Conservation (phyloP, 225 moss, liverwort and hornwort genomes). For the Pseudoscleropodium purum region DNA sequence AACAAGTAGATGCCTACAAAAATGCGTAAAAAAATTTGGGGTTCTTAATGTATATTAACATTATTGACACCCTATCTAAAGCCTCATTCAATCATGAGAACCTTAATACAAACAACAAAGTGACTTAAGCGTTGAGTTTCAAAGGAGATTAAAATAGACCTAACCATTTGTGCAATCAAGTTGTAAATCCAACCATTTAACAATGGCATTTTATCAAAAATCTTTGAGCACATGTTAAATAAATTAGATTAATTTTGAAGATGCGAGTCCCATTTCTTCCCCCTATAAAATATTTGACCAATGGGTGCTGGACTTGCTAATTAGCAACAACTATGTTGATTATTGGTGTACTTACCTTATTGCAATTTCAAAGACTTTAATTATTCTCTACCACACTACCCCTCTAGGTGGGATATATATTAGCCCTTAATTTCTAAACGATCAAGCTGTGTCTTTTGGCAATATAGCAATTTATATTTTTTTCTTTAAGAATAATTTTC, state of each 20-base stretch:
- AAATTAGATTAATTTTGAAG: background rate
- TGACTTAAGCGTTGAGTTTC: background rate
- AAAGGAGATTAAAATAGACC: background rate
- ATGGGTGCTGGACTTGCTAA: rapidly evolving
- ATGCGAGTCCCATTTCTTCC: background rate
- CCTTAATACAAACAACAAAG: background rate
- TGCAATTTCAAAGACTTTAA: background rate
- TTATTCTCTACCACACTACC: background rate
- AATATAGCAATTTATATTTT: too few species aligned
- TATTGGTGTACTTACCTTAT: background rate
- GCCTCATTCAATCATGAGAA: too few species aligned
- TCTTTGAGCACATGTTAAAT: background rate
- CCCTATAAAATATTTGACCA: background rate
- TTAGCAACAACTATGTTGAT: rapidly evolving
- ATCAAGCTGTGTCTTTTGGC: too few species aligned
- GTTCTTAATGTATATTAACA: too few species aligned
- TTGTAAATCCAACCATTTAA: background rate
- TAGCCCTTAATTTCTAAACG: background rate
- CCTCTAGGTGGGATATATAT: background rate
- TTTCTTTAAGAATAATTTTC: too few species aligned
- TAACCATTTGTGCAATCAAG: background rate
- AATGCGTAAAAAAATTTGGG: too few species aligned
- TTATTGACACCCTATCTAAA: too few species aligned
- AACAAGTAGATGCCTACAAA: too few species aligned
- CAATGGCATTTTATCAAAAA: background rate